Evolutionary conservation across 768 basidiomycete species (phyloP).

Genomic region (Boletus sp.): DNA sequence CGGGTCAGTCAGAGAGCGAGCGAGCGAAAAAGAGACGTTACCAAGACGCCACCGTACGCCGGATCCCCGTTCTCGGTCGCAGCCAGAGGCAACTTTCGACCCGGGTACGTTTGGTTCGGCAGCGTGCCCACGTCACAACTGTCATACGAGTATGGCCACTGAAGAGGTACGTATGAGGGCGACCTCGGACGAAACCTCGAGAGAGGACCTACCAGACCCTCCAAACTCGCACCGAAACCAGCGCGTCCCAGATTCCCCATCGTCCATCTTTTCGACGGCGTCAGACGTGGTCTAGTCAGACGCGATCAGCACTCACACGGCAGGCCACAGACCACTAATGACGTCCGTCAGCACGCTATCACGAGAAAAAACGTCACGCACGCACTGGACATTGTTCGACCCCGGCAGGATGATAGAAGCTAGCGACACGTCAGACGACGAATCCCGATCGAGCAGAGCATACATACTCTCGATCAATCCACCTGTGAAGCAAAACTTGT

Average conservation of each 20-base stretch:
- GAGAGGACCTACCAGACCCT: slow-evolving; percentile 55
- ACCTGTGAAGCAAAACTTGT: slow-evolving; percentile 81
- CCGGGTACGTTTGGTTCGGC: slow-evolving; percentile 64
- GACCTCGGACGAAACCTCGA: neutral
- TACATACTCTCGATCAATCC: slow-evolving; percentile 57
- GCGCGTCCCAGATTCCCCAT: slow-evolving; percentile 55
- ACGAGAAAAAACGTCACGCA: neutral
- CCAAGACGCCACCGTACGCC: slow-evolving; percentile 25
- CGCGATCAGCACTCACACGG: slow-evolving; percentile 32
- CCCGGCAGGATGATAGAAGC: slow-evolving; percentile 43
- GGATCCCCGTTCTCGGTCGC: slow-evolving; percentile 42
- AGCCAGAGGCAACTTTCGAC: slow-evolving; percentile 42
- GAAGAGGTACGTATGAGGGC: slow-evolving; percentile 1
- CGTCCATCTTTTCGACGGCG: slow-evolving; percentile 39
- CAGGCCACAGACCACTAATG: slow-evolving; percentile 48
- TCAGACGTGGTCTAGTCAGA: slow-evolving; percentile 7
- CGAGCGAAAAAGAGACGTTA: slow-evolving; percentile 7
- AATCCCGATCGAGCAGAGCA: neutral
- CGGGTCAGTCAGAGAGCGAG: neutral
- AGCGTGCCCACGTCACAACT: slow-evolving; percentile 78
- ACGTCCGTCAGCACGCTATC: slow-evolving; percentile 4
- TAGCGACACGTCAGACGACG: slow-evolving; percentile 14
- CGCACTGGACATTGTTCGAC: slow-evolving; percentile 36
- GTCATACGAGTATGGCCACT: slow-evolving; percentile 57
- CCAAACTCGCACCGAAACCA: slow-evolving; percentile 55